A percentile compares a stretch with the other conserved stretches of the same genome.
Conservation (phyloP, 176 grass and related monocot genomes). For the Juncus inflexus region DNA sequence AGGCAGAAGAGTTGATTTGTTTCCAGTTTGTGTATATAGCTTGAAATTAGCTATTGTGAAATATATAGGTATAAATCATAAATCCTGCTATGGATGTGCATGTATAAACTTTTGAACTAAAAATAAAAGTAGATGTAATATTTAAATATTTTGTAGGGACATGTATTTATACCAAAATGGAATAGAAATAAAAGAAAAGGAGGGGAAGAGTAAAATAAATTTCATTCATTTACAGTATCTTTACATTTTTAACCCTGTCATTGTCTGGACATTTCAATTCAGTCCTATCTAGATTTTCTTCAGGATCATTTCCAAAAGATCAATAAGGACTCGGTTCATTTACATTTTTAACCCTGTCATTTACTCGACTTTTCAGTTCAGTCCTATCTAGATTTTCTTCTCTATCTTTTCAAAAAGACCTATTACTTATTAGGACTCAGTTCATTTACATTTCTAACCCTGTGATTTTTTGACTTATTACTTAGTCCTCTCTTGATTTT, state of each 20-base stretch:
- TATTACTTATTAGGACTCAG: background rate
- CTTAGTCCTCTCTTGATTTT: conserved; percentile 2
- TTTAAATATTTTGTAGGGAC: no score
- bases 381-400: conserved; percentile 4
- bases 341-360: conserved; percentile 9
- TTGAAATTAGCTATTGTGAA: background rate
- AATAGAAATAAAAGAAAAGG: no score
- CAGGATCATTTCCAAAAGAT: background rate
- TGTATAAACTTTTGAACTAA: background rate
- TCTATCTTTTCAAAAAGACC: background rate
- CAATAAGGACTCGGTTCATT: background rate
- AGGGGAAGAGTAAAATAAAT: no score
- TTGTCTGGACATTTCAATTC: background rate
- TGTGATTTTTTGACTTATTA: background rate
- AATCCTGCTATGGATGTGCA: background rate
- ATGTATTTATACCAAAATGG: no score
- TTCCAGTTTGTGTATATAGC: background rate
- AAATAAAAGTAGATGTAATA: background rate
- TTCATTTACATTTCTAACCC: conserved; percentile 14
- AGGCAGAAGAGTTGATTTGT: conserved; percentile 8
- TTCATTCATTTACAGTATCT: background rate
- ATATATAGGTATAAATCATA: background rate
- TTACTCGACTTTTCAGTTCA: background rate
- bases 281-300: conserved; percentile 7
- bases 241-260: conserved; percentile 3